Base-by-base conservation (phyloP, 73 alveolate species). In the Paramecium sonneborni region DNA sequence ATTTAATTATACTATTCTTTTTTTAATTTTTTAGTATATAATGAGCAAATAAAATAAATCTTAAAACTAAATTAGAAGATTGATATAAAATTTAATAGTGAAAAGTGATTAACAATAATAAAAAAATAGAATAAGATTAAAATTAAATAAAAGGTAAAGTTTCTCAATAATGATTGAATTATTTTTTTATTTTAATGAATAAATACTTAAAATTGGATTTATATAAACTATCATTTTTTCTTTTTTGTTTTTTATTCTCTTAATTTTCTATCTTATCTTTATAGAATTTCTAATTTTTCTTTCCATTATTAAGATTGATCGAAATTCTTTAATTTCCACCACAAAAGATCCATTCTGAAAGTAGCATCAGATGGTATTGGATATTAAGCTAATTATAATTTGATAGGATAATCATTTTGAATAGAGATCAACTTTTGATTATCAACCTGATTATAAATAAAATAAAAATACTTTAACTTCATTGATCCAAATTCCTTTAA, bases 321-420 rank as follows among this genome's bases (percentile, higher is more conserved):
- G 18, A 88, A 88, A 30, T 88, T 72, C n/a, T 85, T 76, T 37
- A 69, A 76, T 30, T 88, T 88, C 57, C 85, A 82, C 44, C 55
- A 38, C 37, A 88, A 68, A 3, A 93, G 41, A 86, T 93, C 96
- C 85, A 70, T 35, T 34, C 96, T 74, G 57, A 62, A 85, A 34
- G 62, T 85, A 20, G 94, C 85, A 56, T 93, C 96, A 30, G 94
- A 86, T 6, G 96, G 94, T 39, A 93, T 57, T 32, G 94, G 94
- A 24, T 58, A 58, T 28, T 48, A 30, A 37, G 91, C 94, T 38
- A 35, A 89, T 38, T 82, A 38, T 39, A 93, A 18, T 24, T 86
- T 72, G 39, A 39, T 43, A 20, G 96, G 96, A 44, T 69, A 88
- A 15, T 76, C 91, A 39, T 35, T 44, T n/a, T 43, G 23, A 23